Base-by-base conservation (phyloP, 306 rosid species). In the Vigna angularis region DNA sequence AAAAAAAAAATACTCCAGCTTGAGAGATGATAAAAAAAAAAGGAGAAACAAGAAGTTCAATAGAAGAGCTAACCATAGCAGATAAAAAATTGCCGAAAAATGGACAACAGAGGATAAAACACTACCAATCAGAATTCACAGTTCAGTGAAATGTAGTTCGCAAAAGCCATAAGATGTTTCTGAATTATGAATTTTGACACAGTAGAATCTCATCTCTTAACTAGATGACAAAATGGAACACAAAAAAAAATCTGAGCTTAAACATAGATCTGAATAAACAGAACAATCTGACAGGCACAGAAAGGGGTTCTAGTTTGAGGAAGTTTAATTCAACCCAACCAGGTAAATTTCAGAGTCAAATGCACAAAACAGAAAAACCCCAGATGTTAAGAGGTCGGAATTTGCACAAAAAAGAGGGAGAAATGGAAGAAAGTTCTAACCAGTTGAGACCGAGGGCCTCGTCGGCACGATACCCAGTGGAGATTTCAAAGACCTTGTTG, bases 401-500 rank as follows among this genome's bases (percentile, higher is more conserved):
- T 11, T 45, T 45, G 50, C 4, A 11, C 15, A 11, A 45, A 45
- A 15, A 6, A 30, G 12, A 56, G 34, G 34, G 67, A 20, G 9
- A 26, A 17, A 18, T n/a, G 12, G 32, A 77, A 0, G 9, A 69
- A 7, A 61, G 32, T 56, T 26, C 72, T 68, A 48, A 96, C 99
- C 99, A 96, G 85, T 93, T 96, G 1, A 88, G 90, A 85, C 99
- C 99, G 20, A 96, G 92, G 48, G 93, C 90, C 85, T 96, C 99
- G 58, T 96, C 90, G 17, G 98, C 98, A 28, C 96, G 92, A 42
- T 93, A 96, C 0, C 99, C 99, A 4, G 98, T 96, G 86, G 79
- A 87, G 74, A 80, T 78, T 91, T 96, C 98, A 57, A 96, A 96
- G 66, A 96, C 94, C 50, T 93, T 93, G 86, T 96, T 96, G 56